Evolutionary conservation across 1,284 basidiomycete genomes (phyloP), one percentile per base, ranked within the genome.

Genomic region (Malassezia equina): DNA sequence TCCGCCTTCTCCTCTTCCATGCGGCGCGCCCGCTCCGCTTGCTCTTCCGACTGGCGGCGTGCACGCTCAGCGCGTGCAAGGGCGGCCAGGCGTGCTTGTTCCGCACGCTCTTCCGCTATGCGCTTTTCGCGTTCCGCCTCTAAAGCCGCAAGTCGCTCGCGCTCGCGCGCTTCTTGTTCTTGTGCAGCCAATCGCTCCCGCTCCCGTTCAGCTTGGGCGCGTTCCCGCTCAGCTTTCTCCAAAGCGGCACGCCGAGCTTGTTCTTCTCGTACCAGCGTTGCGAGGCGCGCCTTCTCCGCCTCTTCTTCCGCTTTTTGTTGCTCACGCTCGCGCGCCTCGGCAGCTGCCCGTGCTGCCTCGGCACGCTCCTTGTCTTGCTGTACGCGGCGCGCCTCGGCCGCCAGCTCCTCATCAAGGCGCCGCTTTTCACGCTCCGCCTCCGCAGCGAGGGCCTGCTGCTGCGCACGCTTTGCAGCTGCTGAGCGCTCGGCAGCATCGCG

Each of bases 81-180:
- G 2, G 60, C 60, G 13, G 59, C 55, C 51, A 49, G 27, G 58
- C 60, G 4, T 17, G 54, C 60, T 0, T 47, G 41, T 34, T 65
- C 62, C 4, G 60, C 61, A 2, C 57, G 55, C 34, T 61, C 59
- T 27, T 61, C 59, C 11, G 58, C 58, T 19, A 60, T 63, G 34
- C 63, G 59, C 33, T 58, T 59, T 4, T 60, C 45, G 11, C 60
- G 56, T 8, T 59, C 52, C 3, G 60, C 60, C 11, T 59, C 52
- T 0, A 58, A 58, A 1, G 60, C 60, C 4, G 57, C 51, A 0
- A 59, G 60, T 1, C 50, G 51, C 4, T 52, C 34, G n/a, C 55
- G 51, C 34, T 60, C 64, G 17, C 51, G 34, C 2, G 62, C 53
- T 12, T 55, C 61, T 0, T 58, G 58, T n/a, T 53, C 45, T n/a